Evolutionary conservation across 2,329 filamentous ascomycete genomes (phyloP).

Genomic region (Pseudopithomyces chartarum): DNA sequence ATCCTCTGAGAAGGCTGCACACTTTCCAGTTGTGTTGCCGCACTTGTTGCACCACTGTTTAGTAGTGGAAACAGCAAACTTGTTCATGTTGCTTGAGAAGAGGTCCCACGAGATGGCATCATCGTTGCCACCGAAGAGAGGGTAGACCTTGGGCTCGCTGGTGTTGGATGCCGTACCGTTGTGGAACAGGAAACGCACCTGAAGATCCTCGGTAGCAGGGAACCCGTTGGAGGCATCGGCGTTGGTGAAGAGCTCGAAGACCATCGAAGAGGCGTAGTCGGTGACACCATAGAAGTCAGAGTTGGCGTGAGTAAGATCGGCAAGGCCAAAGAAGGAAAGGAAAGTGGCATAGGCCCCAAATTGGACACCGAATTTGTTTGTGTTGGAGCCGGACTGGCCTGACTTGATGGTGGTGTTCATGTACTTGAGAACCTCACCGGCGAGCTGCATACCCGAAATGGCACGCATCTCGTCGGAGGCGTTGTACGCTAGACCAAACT

Average conservation of each 20-base stretch:
- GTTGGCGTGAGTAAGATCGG: constrained; percentile 55
- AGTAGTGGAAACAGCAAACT: constrained; percentile 69
- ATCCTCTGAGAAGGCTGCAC: constrained; percentile 55
- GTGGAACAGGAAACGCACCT: constrained; percentile 66
- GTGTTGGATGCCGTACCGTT: constrained; percentile 61
- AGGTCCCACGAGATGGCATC: constrained; percentile 68
- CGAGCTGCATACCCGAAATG: constrained; percentile 55
- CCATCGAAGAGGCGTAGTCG: constrained; percentile 84
- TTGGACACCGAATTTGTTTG: constrained; percentile 56
- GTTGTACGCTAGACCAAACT: constrained; percentile 86
- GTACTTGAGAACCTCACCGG: constrained; percentile 51
- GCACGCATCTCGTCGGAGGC: constrained; percentile 54
- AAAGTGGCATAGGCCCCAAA: constrained; percentile 68
- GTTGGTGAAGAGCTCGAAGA: constrained; percentile 71
- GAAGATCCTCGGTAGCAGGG: constrained; percentile 55
- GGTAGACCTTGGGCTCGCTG: constrained; percentile 58
- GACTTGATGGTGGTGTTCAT: constrained; percentile 50
- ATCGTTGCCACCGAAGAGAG: constrained; percentile 63
- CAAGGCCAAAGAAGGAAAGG: constrained; percentile 65
- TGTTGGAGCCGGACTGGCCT: constrained; percentile 28
- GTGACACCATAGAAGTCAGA: constrained; percentile 74
- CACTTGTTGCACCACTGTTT: constrained; percentile 75
- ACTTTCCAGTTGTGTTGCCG: constrained; percentile 72
- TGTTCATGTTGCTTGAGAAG: constrained; percentile 67
- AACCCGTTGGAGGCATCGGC: constrained; percentile 48